phyloP scores from a whole-genome alignment of 768 basidiomycete species.

The Hebeloma cylindrosporum region DNA sequence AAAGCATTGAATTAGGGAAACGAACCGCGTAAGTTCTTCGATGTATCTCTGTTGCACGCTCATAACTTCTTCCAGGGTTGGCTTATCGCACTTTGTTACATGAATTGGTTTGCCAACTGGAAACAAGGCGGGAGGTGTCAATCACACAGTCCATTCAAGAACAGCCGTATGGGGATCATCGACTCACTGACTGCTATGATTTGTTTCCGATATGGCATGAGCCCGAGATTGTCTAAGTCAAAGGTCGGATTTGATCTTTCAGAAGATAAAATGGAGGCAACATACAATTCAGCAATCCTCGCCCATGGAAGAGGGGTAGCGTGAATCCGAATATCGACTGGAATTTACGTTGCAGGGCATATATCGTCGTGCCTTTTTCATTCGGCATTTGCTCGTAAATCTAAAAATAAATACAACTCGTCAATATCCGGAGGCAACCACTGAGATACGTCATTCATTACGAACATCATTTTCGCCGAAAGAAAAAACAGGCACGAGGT shows the following conservation, averaged over 20 bases:
- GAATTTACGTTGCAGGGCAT: slow-evolving; percentile 86
- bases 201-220: slow-evolving; percentile 93
- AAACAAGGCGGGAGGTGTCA: too few relatives aligned
- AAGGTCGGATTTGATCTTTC: neutral
- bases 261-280: slow-evolving; percentile 1
- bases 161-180: neutral
- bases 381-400: slow-evolving; percentile 98
- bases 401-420: slow-evolving; percentile 38
- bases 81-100: slow-evolving; percentile 73
- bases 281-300: slow-evolving; percentile 92
- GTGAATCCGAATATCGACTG: slow-evolving; percentile 95
- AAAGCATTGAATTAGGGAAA: slow-evolving; percentile 4
- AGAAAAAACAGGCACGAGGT: slow-evolving; percentile 95
- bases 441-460: slow-evolving; percentile 11
- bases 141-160: neutral
- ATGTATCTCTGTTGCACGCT: slow-evolving; percentile 86
- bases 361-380: slow-evolving; percentile 85
- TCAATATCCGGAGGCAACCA: slow-evolving; percentile 1
- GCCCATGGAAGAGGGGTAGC: slow-evolving; percentile 93
- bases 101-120: slow-evolving; percentile 89
- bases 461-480: slow-evolving; percentile 98
- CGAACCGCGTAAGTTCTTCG: slow-evolving; percentile 85
- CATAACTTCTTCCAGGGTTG: slow-evolving; percentile 77
- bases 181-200: slow-evolving; percentile 96
- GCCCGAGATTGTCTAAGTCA: slow-evolving; percentile 79